phyloP scores from a whole-genome alignment of 352 stramenopile species.

The Pythium sp. region DNA sequence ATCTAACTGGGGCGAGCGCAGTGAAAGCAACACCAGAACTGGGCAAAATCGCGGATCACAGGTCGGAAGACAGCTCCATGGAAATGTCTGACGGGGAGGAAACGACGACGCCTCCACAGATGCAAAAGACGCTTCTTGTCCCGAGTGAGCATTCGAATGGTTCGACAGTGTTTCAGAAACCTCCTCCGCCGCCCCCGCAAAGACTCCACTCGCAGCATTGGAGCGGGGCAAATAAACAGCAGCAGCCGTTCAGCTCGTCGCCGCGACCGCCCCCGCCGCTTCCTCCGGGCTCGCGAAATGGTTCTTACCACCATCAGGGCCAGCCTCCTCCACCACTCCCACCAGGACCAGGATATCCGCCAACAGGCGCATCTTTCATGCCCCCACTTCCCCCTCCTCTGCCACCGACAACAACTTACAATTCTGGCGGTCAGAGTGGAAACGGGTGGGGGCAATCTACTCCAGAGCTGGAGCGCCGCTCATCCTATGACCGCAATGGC shows the following conservation, averaged over 20 bases:
- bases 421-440: neutral
- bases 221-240: slow-evolving; percentile 14
- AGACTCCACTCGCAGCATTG: slow-evolving; percentile 22
- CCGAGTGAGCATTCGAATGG: slow-evolving; percentile 1
- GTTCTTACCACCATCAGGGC: slow-evolving; percentile 3
- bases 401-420: slow-evolving; percentile 15
- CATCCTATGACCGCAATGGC: slow-evolving; percentile 10
- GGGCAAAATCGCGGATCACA: slow-evolving; percentile 14
- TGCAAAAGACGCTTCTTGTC: slow-evolving; percentile 7
- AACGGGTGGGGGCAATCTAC: neutral
- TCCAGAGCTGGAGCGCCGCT: slow-evolving; percentile 9
- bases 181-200: slow-evolving; percentile 2
- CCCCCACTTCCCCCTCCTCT: slow-evolving; percentile 10
- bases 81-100: slow-evolving; percentile 64
- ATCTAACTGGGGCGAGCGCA: slow-evolving; percentile 6
- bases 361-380: slow-evolving; percentile 18
- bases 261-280: slow-evolving; percentile 20
- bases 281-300: slow-evolving; percentile 16
- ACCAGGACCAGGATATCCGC: slow-evolving; percentile 16
- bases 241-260: slow-evolving; percentile 22
- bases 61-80: slow-evolving; percentile 58
- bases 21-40: slow-evolving; percentile 13
- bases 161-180: slow-evolving; percentile 14
- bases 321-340: slow-evolving; percentile 18
- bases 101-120: neutral